These are phyloP conservation scores for Lonicera japonica DNA, from an alignment of 129 eudicot species.

Conservation along the genomic window DNA sequence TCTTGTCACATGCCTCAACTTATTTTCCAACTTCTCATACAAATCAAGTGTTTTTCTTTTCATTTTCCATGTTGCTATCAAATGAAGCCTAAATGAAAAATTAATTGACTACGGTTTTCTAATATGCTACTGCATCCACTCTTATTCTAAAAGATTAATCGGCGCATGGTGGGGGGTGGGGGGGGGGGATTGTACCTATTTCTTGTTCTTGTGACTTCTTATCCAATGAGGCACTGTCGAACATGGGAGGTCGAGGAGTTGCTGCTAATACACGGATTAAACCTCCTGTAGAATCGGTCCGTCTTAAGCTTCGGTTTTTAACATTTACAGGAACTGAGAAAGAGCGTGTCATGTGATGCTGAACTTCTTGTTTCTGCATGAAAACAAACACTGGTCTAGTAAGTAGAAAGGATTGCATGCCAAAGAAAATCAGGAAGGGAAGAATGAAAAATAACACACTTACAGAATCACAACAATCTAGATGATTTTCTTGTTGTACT, in stretches of 20 bases:
- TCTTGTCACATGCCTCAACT: no score
- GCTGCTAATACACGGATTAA: conserved; percentile 43
- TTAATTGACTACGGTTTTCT: no score
- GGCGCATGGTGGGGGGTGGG: neutral
- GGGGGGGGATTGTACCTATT: neutral
- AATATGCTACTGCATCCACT: no score
- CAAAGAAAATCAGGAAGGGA: neutral
- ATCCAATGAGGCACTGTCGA: conserved; percentile 24
- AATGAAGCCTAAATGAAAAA: no score
- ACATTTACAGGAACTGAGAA: conserved; percentile 60
- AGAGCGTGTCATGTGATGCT: conserved; percentile 40
- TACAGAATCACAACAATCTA: conserved; percentile 29
- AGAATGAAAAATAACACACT: conserved; percentile 8
- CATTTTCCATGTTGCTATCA: no score
- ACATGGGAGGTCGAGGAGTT: conserved; percentile 28
- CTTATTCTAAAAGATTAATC: neutral
- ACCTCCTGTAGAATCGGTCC: conserved; percentile 43
- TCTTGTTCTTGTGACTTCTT: conserved; percentile 11
- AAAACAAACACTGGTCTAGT: conserved; percentile 3
- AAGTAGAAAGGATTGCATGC: conserved; percentile 7
- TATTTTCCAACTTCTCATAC: no score
- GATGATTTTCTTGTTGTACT: conserved; percentile 20
- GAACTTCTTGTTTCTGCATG: conserved; percentile 25
- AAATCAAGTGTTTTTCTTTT: no score
- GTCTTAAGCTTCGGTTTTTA: conserved; percentile 45